Evolutionary conservation across 1,284 basidiomycete species (phyloP).

Genomic region (Marasmius oreades): DNA sequence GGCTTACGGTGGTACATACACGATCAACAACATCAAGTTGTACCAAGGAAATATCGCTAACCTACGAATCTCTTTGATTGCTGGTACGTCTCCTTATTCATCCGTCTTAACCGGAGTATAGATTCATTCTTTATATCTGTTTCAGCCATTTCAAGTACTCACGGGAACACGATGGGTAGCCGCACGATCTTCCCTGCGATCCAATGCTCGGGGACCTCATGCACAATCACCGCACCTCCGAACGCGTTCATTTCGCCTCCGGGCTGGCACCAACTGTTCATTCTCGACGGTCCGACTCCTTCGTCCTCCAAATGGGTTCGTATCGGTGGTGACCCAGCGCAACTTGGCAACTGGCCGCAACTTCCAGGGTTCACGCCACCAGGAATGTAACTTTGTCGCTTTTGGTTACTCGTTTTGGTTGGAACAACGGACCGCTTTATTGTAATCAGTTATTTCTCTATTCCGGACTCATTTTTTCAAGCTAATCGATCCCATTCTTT

Average conservation of each 20-base stretch:
- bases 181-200: slow-evolving; percentile 52
- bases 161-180: slow-evolving; percentile 56
- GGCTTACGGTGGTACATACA: slow-evolving; percentile 47
- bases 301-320: slow-evolving; percentile 51
- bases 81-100: slow-evolving; percentile 4
- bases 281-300: slow-evolving; percentile 54
- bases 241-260: slow-evolving; percentile 48
- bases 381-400: slow-evolving; percentile 23
- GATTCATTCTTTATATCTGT: background rate
- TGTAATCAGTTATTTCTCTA: too few relatives aligned
- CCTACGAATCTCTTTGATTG: slow-evolving; percentile 49
- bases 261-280: slow-evolving; percentile 52
- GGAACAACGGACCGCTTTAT: too few relatives aligned
- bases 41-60: slow-evolving; percentile 52
- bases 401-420: background rate
- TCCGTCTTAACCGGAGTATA: background rate
- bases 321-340: slow-evolving; percentile 51
- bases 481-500: too few relatives aligned
- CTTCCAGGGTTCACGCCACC: slow-evolving; percentile 47
- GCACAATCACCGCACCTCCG: slow-evolving; percentile 51
- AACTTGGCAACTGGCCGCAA: slow-evolving; percentile 50
- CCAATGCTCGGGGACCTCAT: slow-evolving; percentile 42
- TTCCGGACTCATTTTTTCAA: too few relatives aligned
- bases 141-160: slow-evolving; percentile 50
- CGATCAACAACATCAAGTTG: slow-evolving; percentile 49